Conservation (phyloP, 225 moss, liverwort and hornwort genomes). For the Antitrichia curtipendula region DNA sequence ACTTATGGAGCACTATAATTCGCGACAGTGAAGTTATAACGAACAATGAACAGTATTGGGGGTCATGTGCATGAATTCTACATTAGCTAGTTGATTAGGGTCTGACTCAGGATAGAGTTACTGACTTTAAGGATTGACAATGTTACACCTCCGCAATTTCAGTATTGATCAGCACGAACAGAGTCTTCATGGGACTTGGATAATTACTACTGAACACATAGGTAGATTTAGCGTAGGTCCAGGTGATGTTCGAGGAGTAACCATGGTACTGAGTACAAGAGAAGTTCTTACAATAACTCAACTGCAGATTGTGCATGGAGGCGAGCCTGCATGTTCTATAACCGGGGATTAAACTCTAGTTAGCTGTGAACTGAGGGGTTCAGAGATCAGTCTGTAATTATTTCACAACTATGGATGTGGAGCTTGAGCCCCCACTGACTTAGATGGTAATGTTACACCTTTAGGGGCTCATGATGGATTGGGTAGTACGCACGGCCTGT, state of each 20-base stretch:
- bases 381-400: neutral
- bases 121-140: neutral
- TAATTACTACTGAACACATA: neutral
- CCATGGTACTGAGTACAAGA: neutral
- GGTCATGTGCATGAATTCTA: neutral
- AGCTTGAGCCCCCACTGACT: neutral
- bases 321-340: neutral
- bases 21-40: neutral
- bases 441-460: neutral
- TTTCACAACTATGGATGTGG: neutral
- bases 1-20: neutral
- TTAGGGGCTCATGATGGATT: neutral
- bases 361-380: neutral
- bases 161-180: neutral
- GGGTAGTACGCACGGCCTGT: neutral
- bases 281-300: neutral
- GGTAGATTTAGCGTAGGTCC: neutral
- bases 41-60: neutral
- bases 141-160: neutral
- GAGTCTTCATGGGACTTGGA: neutral
- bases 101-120: neutral
- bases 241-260: neutral
- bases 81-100: neutral
- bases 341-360: neutral
- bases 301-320: neutral